Percentiles rank a stretch among this genome's conserved stretches.
These are phyloP conservation scores for Bipolaris zeicola DNA, from an alignment of 2,329 filamentous ascomycete genomes.

Conservation along the genomic window DNA sequence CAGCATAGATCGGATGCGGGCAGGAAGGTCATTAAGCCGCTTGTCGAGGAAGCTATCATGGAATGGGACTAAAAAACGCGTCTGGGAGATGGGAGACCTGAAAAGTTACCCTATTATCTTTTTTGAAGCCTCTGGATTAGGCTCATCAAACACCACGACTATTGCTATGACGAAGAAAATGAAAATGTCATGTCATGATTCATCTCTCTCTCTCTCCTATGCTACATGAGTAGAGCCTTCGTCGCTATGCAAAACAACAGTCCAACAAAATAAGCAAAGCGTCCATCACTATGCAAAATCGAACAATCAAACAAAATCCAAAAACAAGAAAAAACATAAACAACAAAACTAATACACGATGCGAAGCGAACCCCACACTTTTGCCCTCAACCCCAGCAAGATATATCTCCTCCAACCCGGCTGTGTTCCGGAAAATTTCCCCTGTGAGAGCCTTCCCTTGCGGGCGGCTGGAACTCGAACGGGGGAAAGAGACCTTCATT, in stretches of 20 bases:
- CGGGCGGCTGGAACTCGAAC: constrained; percentile 21
- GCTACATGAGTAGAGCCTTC: not conserved
- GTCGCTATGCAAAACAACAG: constrained; percentile 4
- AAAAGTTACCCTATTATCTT: not conserved
- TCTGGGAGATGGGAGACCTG: not conserved
- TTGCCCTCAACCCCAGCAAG: not conserved
- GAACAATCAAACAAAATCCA: too few species aligned
- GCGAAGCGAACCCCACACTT: too few species aligned
- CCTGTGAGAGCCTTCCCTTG: constrained; percentile 23
- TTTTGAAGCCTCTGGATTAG: too few species aligned
- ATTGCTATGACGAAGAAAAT: too few species aligned
- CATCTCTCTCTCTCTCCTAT: not conserved
- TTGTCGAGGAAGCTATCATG: constrained; percentile 54
- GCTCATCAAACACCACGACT: too few species aligned
- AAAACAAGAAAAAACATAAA: too few species aligned
- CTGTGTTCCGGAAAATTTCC: constrained; percentile 16
- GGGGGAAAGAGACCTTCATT: constrained; percentile 6
- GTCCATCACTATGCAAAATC: too few species aligned
- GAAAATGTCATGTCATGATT: constrained; percentile 1
- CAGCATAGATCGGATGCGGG: constrained; percentile 49
- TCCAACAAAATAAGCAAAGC: not conserved
- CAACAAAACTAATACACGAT: too few species aligned
- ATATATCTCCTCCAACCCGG: constrained; percentile 3
- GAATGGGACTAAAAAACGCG: constrained; percentile 42
- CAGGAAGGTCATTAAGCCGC: constrained; percentile 53